Evolutionary conservation across 495 filamentous ascomycete genomes (phyloP).

Genomic region (Entonaema liquescens): DNA sequence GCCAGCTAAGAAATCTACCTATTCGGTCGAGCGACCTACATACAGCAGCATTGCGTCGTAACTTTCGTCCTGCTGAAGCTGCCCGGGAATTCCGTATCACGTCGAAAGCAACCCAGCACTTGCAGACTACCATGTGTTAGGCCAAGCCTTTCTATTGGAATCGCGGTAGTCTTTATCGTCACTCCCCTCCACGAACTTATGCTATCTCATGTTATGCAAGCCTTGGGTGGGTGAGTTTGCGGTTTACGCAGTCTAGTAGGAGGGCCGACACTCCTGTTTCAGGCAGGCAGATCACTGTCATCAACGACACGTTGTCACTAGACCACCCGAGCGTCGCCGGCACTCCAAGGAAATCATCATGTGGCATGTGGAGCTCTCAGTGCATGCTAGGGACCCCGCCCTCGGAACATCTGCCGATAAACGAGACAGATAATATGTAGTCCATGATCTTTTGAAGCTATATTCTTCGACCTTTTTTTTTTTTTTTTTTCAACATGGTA

Average conservation of each 20-base stretch:
- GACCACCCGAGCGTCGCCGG: constrained; percentile 34
- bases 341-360: constrained; percentile 31
- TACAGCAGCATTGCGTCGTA: constrained; percentile 15
- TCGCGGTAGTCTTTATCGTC: constrained; percentile 37
- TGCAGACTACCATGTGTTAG: constrained; percentile 33
- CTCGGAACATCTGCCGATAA: constrained; percentile 43
- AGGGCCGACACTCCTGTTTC: constrained; percentile 34
- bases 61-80: constrained; percentile 11
- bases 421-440: constrained; percentile 23
- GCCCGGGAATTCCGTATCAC: constrained; percentile 34
- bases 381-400: constrained; percentile 32
- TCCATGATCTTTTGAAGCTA: constrained; percentile 14
- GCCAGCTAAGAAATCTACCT: constrained; percentile 23
- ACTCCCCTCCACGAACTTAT: constrained; percentile 41
- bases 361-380: constrained; percentile 40
- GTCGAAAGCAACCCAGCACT: constrained; percentile 24
- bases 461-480: constrained; percentile 5
- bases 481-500: constrained; percentile 8
- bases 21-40: constrained; percentile 20
- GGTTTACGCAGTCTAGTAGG: constrained; percentile 35
- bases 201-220: constrained; percentile 28
- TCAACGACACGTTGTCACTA: constrained; percentile 39
- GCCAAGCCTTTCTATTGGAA: constrained; percentile 24
- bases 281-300: constrained; percentile 37
- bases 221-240: constrained; percentile 10